Evolutionary conservation across 2,329 filamentous ascomycete genomes (phyloP).

Genomic region (Aspergillus spinulosporus): DNA sequence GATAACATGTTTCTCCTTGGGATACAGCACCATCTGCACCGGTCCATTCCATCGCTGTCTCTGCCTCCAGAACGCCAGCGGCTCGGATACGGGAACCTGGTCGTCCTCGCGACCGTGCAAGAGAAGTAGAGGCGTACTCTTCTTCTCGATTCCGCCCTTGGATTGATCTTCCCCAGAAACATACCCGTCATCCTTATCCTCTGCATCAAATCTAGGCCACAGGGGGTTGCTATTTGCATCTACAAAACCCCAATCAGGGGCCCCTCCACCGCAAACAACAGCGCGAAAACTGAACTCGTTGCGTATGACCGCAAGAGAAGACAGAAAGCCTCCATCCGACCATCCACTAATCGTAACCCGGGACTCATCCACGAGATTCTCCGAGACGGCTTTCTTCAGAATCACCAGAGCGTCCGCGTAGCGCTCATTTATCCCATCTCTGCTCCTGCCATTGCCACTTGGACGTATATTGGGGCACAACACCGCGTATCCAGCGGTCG

Average conservation of each 20-base stretch:
- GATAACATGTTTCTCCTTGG: slow-evolving; percentile 3
- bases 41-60: slow-evolving; percentile 6
- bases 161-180: background rate
- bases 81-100: slow-evolving; percentile 1
- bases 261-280: slow-evolving; percentile 6
- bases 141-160: background rate
- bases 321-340: background rate
- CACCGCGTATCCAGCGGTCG: slow-evolving; percentile 1
- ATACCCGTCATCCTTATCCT: background rate
- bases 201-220: slow-evolving; percentile 1
- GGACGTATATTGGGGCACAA: background rate
- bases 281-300: slow-evolving; percentile 9
- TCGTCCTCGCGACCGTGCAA: slow-evolving; percentile 7
- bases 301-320: slow-evolving; percentile 8
- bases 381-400: background rate
- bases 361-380: slow-evolving; percentile 7
- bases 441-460: no score
- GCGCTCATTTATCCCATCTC: background rate
- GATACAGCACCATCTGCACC: slow-evolving; percentile 12
- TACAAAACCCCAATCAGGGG: slow-evolving; percentile 3
- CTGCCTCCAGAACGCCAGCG: slow-evolving; percentile 11
- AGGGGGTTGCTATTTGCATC: background rate
- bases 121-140: background rate
- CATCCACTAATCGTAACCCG: slow-evolving; percentile 9
- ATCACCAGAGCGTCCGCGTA: slow-evolving; percentile 1